Evolutionary conservation across 495 filamentous ascomycete genomes (phyloP).

Genomic region (Talaromyces trachyspermus): DNA sequence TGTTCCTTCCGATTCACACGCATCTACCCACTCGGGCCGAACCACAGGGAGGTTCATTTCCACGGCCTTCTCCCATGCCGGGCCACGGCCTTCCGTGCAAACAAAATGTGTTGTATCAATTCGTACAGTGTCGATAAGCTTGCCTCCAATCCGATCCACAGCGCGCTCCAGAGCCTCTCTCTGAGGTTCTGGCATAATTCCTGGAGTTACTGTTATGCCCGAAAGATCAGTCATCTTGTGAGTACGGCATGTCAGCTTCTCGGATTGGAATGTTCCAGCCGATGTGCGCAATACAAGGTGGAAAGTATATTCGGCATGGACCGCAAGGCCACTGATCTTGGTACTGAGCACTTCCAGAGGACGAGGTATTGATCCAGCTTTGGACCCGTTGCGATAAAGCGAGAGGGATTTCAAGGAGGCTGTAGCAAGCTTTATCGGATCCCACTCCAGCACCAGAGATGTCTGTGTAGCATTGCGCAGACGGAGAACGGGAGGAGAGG

Average conservation of each 20-base stretch:
- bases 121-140: conserved; percentile 80
- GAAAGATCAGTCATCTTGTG: conserved; percentile 99
- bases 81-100: conserved; percentile 87
- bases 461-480: conserved; percentile 96
- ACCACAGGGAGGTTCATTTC: conserved; percentile 99
- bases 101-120: conserved; percentile 99
- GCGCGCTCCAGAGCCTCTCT: conserved; percentile 67
- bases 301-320: conserved; percentile 93
- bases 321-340: conserved; percentile 93
- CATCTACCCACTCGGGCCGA: conserved; percentile 93
- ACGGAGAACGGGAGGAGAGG: conserved; percentile 72
- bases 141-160: conserved; percentile 84
- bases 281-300: conserved; percentile 84
- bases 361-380: conserved; percentile 87
- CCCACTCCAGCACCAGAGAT: conserved; percentile 95
- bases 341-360: conserved; percentile 81
- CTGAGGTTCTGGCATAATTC: conserved; percentile 67
- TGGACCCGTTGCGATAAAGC: conserved; percentile 90
- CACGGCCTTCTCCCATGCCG: conserved; percentile 87
- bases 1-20: conserved; percentile 85
- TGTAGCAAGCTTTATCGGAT: conserved; percentile 87
- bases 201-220: conserved; percentile 91
- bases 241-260: conserved; percentile 78
- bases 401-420: conserved; percentile 81
- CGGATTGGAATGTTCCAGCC: conserved; percentile 78